phyloP scores from a whole-genome alignment of 2,329 filamentous ascomycete species.

The Hymenoscyphus fraxineus region DNA sequence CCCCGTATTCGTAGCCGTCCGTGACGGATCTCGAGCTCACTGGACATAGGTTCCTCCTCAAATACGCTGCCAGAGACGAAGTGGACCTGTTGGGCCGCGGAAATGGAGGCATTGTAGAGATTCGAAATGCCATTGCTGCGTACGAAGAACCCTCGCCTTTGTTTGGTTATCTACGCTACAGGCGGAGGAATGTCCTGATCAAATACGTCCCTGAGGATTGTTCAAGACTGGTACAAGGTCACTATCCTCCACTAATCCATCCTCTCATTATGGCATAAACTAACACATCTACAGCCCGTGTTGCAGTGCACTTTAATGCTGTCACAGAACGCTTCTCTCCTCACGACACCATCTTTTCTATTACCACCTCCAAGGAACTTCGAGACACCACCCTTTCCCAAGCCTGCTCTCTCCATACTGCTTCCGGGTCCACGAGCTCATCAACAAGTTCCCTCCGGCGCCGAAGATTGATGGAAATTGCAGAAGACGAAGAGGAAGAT shows the following conservation, averaged over 20 bases:
- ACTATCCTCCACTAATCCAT: constrained; percentile 29
- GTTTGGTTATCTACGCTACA: constrained; percentile 87
- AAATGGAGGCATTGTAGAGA: constrained; percentile 77
- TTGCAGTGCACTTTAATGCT: constrained; percentile 67
- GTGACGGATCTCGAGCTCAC: constrained; percentile 19
- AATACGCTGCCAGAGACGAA: constrained; percentile 85
- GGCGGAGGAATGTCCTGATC: constrained; percentile 83
- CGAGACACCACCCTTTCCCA: constrained; percentile 84
- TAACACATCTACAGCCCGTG: constrained; percentile 60
- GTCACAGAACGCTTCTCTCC: constrained; percentile 72
- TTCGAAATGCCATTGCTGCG: constrained; percentile 70
- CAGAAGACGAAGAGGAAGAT: constrained; percentile 75
- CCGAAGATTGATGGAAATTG: constrained; percentile 82
- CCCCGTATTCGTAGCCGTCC: neutral
- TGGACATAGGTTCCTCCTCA: constrained; percentile 78
- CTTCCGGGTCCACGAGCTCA: constrained; percentile 79
- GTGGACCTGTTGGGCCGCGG: constrained; percentile 75
- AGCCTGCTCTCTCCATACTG: constrained; percentile 84
- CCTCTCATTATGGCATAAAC: constrained; percentile 1
- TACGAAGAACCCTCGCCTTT: constrained; percentile 84
- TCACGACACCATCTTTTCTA: constrained; percentile 79
- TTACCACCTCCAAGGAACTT: constrained; percentile 71
- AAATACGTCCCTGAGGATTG: constrained; percentile 91
- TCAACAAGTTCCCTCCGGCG: constrained; percentile 75
- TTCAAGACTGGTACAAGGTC: constrained; percentile 89